Evolutionary conservation across 2,329 filamentous ascomycete genomes (phyloP).

Genomic region (Aspergillus clavatus): DNA sequence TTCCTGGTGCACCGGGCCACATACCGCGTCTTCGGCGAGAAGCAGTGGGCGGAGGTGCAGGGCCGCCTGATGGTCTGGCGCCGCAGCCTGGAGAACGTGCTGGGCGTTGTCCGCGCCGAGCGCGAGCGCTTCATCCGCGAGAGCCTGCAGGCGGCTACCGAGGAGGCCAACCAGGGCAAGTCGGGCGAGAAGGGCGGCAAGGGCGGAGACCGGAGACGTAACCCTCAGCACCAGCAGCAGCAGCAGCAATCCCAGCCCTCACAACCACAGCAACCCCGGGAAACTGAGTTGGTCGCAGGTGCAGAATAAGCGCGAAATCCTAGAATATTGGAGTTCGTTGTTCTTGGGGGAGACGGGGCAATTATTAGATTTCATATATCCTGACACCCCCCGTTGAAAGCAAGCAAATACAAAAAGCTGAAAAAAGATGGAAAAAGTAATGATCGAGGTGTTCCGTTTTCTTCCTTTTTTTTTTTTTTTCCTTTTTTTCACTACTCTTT

Average conservation of each 20-base stretch:
- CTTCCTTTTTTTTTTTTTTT: slow-evolving; percentile 4
- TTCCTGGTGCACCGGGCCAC: slow-evolving; percentile 95
- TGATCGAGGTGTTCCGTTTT: slow-evolving; percentile 6
- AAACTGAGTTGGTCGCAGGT: slow-evolving; percentile 34
- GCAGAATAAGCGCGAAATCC: slow-evolving; percentile 19
- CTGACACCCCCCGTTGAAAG: no score
- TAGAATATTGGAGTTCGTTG: no score
- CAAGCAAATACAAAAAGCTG: neutral
- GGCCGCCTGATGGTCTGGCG: slow-evolving; percentile 89
- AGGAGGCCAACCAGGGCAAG: slow-evolving; percentile 23
- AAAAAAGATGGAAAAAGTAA: neutral
- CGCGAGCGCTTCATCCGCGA: slow-evolving; percentile 74
- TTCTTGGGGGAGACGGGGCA: no score
- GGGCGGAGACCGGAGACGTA: slow-evolving; percentile 31
- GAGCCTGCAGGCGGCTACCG: slow-evolving; percentile 49
- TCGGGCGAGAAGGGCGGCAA: slow-evolving; percentile 26
- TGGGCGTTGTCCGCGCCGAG: slow-evolving; percentile 72
- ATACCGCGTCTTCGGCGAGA: slow-evolving; percentile 94
- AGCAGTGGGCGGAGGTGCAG: slow-evolving; percentile 95
- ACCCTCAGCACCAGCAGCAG: slow-evolving; percentile 25
- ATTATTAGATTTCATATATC: no score
- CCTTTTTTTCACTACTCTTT: neutral
- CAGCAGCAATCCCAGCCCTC: slow-evolving; percentile 16
- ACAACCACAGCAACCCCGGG: slow-evolving; percentile 25
- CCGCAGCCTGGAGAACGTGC: slow-evolving; percentile 70